Base-by-base conservation (phyloP, 495 filamentous ascomycete species). In the Daldinia vernicosa region DNA sequence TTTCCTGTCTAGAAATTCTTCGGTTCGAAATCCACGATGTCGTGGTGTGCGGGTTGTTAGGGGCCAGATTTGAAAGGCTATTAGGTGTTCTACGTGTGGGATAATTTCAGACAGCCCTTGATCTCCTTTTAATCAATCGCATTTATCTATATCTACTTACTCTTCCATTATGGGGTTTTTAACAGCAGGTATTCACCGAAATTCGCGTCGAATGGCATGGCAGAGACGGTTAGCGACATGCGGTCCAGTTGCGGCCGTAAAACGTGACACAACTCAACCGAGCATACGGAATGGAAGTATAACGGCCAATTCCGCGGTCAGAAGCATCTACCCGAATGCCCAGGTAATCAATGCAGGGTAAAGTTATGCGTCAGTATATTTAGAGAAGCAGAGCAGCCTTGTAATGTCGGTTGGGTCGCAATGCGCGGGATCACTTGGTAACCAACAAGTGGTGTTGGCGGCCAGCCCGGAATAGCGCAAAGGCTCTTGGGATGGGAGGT, bases 341-440 rank as follows among this genome's bases (percentile, higher is more conserved):
- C 62, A 65, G 57, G 61, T 64, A 73, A 72, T 72, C 56, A 72
- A 69, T 69, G 62, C 70, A 73, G 64, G 70, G 70, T 61, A 66
- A 51, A 66, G 62, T 53, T 52, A 69, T 55, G 51, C 62, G 61
- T 65, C 65, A 66, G 65, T 66, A 30, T 33, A 53, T 52, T 45
- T 24, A 72, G 55, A 33, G 55, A 61, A 50, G 19, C 28, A 67
- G 39, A 59, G 55, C 60, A 65, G 65, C 61, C 55, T 64, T 57
- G 56, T 15, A 43, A 64, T 65, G 27, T 57, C 60, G 52, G 70
- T 72, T 72, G 60, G 70, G 60, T 72, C 43, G 61, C 52, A 73
- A 63, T 43, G 54, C 33, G 51, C 70, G 62, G 66, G 35, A 62
- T 45, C 27, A 32, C 50, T 57, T 56, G 30, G 27, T 56, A 27